These are phyloP conservation scores for Teratosphaeria zuluensis DNA, from an alignment of 2,329 filamentous ascomycete species.

Conservation along the genomic window DNA sequence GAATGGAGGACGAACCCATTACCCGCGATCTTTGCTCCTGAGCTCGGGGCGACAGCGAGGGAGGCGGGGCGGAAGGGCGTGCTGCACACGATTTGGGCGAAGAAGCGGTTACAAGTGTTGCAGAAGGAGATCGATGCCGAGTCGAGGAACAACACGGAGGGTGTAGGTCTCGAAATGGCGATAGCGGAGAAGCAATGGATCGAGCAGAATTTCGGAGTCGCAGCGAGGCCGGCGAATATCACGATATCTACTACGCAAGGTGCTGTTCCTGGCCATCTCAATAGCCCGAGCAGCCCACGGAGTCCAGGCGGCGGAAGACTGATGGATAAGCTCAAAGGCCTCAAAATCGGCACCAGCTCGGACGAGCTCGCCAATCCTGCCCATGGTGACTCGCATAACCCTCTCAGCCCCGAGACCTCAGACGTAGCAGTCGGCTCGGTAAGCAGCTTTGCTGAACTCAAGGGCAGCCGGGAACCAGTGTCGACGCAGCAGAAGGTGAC, in stretches of 20 bases:
- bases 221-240: constrained; percentile 31
- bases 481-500: constrained; percentile 26
- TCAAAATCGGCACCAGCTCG: constrained; percentile 65
- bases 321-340: constrained; percentile 67
- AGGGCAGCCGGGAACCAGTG: constrained; percentile 30
- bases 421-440: constrained; percentile 56
- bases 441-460: constrained; percentile 48
- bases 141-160: constrained; percentile 64
- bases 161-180: constrained; percentile 76
- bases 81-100: constrained; percentile 83
- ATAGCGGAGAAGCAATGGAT: constrained; percentile 80
- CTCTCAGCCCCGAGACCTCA: constrained; percentile 52
- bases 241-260: constrained; percentile 17
- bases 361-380: constrained; percentile 12
- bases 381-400: constrained; percentile 25
- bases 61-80: constrained; percentile 68
- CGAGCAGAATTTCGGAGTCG: constrained; percentile 64
- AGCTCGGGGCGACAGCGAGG: constrained; percentile 57
- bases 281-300: constrained; percentile 50
- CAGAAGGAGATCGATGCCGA: constrained; percentile 69
- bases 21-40: constrained; percentile 75
- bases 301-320: constrained; percentile 59
- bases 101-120: constrained; percentile 65
- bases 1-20: constrained; percentile 63
- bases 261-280: constrained; percentile 10